Conservation (phyloP, 345 rosid genomes). For the Eucalyptus pauciflora region DNA sequence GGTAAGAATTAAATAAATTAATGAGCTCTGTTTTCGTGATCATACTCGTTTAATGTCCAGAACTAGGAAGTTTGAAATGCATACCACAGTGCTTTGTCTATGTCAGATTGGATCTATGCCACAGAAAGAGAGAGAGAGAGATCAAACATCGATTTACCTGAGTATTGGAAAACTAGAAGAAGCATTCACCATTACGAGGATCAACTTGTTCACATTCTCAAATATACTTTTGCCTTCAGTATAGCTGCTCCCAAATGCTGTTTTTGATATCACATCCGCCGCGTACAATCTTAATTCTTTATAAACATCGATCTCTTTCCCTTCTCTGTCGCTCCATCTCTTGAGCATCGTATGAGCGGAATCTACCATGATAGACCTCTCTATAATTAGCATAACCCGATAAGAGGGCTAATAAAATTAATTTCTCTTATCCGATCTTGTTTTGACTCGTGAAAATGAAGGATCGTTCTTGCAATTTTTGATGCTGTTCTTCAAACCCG, state of each 20-base stretch:
- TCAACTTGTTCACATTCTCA: slow-evolving; percentile 7
- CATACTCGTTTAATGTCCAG: not conserved
- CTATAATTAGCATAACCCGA: not conserved
- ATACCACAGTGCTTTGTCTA: not conserved
- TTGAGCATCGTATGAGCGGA: slow-evolving; percentile 24
- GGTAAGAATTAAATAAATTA: not conserved
- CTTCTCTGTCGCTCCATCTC: slow-evolving; percentile 14
- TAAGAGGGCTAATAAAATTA: not conserved
- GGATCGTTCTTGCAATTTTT: not conserved
- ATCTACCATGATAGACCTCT: not conserved
- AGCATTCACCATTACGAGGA: not conserved
- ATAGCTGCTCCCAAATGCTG: slow-evolving; percentile 37
- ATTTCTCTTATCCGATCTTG: not conserved
- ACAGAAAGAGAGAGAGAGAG: not conserved
- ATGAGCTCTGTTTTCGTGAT: not conserved
- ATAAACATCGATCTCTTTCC: slow-evolving; percentile 21
- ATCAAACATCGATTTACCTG: not conserved
- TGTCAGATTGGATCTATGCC: not conserved
- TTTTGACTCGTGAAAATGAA: not conserved
- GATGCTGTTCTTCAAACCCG: not conserved
- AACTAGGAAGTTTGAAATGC: not conserved
- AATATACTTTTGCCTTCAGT: slow-evolving; percentile 26
- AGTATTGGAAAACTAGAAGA: slow-evolving; percentile 7
- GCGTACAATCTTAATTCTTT: slow-evolving; percentile 24
- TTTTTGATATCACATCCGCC: slow-evolving; percentile 29